Evolutionary conservation across 805 yeast genomes (phyloP).

Genomic region (Lipomyces oligophaga): DNA sequence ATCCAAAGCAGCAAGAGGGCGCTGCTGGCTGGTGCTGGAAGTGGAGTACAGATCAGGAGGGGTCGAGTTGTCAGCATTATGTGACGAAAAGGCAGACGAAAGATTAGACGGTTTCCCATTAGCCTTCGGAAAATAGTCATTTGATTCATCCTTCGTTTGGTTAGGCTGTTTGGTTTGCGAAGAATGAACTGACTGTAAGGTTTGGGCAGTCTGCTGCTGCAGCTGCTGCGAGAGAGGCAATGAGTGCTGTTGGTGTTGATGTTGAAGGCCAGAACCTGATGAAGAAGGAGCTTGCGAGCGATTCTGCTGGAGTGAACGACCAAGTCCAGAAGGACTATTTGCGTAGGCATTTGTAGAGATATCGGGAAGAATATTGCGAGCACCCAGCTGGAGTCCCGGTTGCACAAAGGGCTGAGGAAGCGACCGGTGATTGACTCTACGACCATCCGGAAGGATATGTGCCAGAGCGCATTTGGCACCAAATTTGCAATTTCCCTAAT

Average conservation of each 20-base stretch:
- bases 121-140: background rate
- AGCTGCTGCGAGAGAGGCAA: constrained; percentile 1
- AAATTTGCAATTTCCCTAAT: constrained; percentile 85
- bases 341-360: constrained; percentile 4
- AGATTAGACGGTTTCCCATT: background rate
- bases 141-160: too few species aligned
- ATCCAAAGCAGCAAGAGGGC: constrained; percentile 27
- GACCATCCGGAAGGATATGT: constrained; percentile 84
- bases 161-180: too few species aligned
- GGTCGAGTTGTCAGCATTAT: constrained; percentile 4
- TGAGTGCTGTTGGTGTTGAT: constrained; percentile 12
- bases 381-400: constrained; percentile 22
- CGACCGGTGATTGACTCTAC: constrained; percentile 55
- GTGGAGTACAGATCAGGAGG: constrained; percentile 13
- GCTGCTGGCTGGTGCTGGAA: constrained; percentile 18
- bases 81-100: background rate
- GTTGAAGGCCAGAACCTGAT: background rate
- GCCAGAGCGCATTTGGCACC: constrained; percentile 93
- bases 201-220: constrained; percentile 1
- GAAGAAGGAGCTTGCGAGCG: constrained; percentile 1
- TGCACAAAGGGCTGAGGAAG: constrained; percentile 11
- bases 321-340: constrained; percentile 25
- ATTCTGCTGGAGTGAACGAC: constrained; percentile 20
- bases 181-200: background rate
- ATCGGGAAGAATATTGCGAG: constrained; percentile 24